Evolutionary conservation across 2,329 filamentous ascomycete species (phyloP), one percentile per base, ranked within the genome.

Genomic region (Monilinia laxa): DNA sequence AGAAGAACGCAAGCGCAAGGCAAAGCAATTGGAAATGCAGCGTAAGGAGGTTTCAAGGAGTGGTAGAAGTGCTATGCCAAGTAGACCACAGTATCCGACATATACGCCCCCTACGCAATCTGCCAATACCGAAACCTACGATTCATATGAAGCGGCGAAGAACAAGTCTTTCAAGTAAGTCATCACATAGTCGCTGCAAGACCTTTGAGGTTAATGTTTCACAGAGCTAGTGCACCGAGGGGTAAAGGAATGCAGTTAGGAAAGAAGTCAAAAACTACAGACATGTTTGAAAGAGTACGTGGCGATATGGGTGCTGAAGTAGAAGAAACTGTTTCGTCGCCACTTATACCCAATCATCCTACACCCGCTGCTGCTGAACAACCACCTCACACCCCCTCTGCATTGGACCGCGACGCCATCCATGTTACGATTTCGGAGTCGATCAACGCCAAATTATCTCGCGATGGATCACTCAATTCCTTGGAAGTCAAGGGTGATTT

Each of bases 201-300:
- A 78, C 69, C 38, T 57, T 68, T 51, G 68, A 71, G 7, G 28
- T 40, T 65, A 25, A 65, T 23, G 45, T 35, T 60, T 53, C 20
- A 58, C 70, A 86, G 83, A 75, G 81, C 84, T 62, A 77, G 86
- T 75, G 86, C 91, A 62, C 86, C 89, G 68, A 92, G 96, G 80
- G 93, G 92, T 74, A 99, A 99, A 83, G 95, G 95, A 73, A 99
- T 99, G 96, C 94, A 98, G 79, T 84, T 99, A 67, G 95, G 95
- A 80, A 98, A 98, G 84, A 99, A 99, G 82, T 96, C 92, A 68
- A 98, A 98, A 83, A 93, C 92, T 28, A 96, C 91, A 40, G 94
- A 96, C 78, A 97, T 98, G 84, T 98, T 96, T 77, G 94, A 98
- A 80, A 91, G 93, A 75, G 93, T 99, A 45, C 90, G 93, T 72